Base-by-base conservation (phyloP, 2,329 filamentous ascomycete species). In the Cercospora janseana region DNA sequence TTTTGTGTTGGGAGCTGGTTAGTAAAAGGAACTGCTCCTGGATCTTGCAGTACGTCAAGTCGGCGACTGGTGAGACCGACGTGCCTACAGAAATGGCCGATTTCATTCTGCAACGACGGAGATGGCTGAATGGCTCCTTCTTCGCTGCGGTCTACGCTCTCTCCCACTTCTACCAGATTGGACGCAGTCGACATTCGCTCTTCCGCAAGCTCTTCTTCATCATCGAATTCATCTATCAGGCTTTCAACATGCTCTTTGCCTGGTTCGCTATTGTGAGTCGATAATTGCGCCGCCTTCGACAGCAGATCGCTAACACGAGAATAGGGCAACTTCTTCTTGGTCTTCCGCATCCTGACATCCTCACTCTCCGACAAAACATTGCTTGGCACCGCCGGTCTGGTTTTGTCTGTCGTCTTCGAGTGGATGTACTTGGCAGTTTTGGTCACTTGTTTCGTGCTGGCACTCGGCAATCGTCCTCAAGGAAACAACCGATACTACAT, bases 1-100 rank as follows among this genome's bases (percentile, higher is more conserved):
- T 98, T 67, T 83, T 98, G 27, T 98, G 93, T 71, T 98, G 95
- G 78, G 93, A 98, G 72, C 83, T 98, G 44, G 93, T 98, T 54
- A 89, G 91, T 37, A 98, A 98, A 75, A 84, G 93, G 57, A 96
- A 96, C 67, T 96, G 91, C 68, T 87, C 92, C 65, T 98, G 93
- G 93, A 88, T 97, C 53, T 73, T 98, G 63, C 91, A 96, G 66
- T 98, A 98, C 66, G 93, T 98, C 76, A 98, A 98, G 73, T 96
- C 91, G 2, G 88, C 93, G 9, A 95, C 83, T 7, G 93, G 93
- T 58, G 93, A 98, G 75, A 98, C 93, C 1, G 93, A 98, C 72
- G 93, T 98, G 24, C 93, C 93, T 0, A 91, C 94, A 57, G 85
- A 86, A 18, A 93, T 96, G 74, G 87, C 91, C 16, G 93, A 98